Conservation (phyloP, 306 rosid genomes). For the Potentilla sterilis region DNA sequence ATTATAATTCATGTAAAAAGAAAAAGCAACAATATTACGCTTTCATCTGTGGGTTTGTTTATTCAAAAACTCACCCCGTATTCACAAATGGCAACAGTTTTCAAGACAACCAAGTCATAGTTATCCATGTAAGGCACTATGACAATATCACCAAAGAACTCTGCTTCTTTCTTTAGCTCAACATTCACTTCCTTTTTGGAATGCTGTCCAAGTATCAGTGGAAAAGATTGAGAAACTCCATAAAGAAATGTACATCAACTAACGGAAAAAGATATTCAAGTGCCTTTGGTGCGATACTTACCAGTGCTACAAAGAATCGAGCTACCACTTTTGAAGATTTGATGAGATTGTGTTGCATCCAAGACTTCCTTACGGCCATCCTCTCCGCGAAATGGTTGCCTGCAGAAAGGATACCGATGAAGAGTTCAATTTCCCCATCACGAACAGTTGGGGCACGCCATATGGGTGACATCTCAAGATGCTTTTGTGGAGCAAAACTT, state of each 20-base stretch:
- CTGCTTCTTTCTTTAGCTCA: slow-evolving; percentile 87
- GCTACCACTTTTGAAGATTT: slow-evolving; percentile 72
- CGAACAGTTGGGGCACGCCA: slow-evolving; percentile 74
- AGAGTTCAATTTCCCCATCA: slow-evolving; percentile 51
- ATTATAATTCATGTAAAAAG: slow-evolving; percentile 10
- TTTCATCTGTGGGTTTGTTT: slow-evolving; percentile 9
- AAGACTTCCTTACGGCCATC: slow-evolving; percentile 93
- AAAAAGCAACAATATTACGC: not conserved
- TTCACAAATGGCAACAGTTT: slow-evolving; percentile 94
- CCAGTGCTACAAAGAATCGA: slow-evolving; percentile 96
- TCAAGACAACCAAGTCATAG: slow-evolving; percentile 92
- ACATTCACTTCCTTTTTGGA: slow-evolving; percentile 62
- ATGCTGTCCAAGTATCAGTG: slow-evolving; percentile 52
- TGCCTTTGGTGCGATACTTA: slow-evolving; percentile 31
- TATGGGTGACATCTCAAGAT: slow-evolving; percentile 68
- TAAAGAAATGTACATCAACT: not conserved
- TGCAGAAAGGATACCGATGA: slow-evolving; percentile 91
- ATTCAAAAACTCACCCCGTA: slow-evolving; percentile 69
- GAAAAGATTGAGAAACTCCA: slow-evolving; percentile 25
- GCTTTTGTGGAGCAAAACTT: slow-evolving; percentile 65
- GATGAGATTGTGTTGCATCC: slow-evolving; percentile 85
- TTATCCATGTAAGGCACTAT: slow-evolving; percentile 96
- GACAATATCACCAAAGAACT: slow-evolving; percentile 85
- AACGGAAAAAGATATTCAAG: slow-evolving; percentile 11
- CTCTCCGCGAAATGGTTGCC: slow-evolving; percentile 97